phyloP scores from a whole-genome alignment of 2,329 filamentous ascomycete species.

The Xylariaceae sp. region DNA sequence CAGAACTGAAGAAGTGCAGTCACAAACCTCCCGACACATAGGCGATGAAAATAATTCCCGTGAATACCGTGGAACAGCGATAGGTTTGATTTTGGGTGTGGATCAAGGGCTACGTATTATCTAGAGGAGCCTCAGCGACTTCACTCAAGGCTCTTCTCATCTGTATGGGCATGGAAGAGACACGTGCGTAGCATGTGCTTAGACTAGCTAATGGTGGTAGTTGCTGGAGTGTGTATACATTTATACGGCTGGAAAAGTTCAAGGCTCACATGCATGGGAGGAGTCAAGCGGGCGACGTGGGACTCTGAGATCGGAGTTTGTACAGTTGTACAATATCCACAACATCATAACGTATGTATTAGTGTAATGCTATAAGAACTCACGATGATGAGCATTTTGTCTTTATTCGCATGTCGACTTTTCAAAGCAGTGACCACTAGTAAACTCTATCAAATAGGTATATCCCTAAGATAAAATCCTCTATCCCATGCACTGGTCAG shows the following conservation, averaged over 20 bases:
- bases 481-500: too few relatives aligned
- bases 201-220: conserved; percentile 30
- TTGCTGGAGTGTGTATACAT: conserved; percentile 40
- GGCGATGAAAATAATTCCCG: conserved; percentile 9
- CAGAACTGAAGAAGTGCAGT: conserved; percentile 7
- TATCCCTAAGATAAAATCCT: too few relatives aligned
- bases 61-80: conserved; percentile 25
- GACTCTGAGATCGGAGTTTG: conserved; percentile 35
- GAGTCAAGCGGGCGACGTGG: conserved; percentile 40
- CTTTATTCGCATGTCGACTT: neutral
- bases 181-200: conserved; percentile 36
- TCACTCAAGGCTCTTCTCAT: conserved; percentile 22
- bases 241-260: conserved; percentile 43
- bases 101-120: conserved; percentile 29
- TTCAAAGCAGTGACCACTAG: too few relatives aligned
- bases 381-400: conserved; percentile 22
- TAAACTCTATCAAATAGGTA: too few relatives aligned
- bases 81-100: conserved; percentile 32
- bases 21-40: neutral
- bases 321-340: conserved; percentile 44
- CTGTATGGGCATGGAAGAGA: conserved; percentile 34
- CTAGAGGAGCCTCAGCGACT: conserved; percentile 22
- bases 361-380: conserved; percentile 41
- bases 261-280: conserved; percentile 42
- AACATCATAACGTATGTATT: conserved; percentile 38